Evolutionary conservation across 2,329 filamentous ascomycete genomes (phyloP).

Genomic region (Coniochaeta sp.): DNA sequence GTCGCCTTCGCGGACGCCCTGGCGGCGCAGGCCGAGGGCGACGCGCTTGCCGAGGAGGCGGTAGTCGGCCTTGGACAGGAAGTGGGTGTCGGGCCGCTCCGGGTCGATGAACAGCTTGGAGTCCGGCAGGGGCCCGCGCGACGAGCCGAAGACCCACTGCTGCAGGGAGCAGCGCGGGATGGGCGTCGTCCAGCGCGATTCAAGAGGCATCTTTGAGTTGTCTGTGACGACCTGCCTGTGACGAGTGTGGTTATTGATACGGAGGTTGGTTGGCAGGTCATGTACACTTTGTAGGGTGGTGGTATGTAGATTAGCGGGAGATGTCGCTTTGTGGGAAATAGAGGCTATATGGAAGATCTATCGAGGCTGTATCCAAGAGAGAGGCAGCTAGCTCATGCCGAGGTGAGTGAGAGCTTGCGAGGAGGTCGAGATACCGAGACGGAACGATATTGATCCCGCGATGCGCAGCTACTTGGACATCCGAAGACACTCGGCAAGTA

Average conservation of each 20-base stretch:
- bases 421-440: too few relatives aligned
- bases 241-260: background rate
- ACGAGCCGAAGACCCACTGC: constrained; percentile 48
- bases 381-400: too few relatives aligned
- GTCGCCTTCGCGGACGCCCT: constrained; percentile 60
- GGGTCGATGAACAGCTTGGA: constrained; percentile 54
- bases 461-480: too few relatives aligned
- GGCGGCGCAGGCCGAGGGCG: constrained; percentile 57
- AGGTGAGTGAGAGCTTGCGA: too few relatives aligned
- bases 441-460: too few relatives aligned
- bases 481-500: too few relatives aligned
- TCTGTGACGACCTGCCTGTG: background rate
- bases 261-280: too few relatives aligned
- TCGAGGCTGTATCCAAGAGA: too few relatives aligned
- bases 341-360: too few relatives aligned
- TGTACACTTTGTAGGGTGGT: too few relatives aligned
- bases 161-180: constrained; percentile 44
- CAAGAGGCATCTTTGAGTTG: constrained; percentile 32
- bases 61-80: constrained; percentile 56
- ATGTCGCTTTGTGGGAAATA: too few relatives aligned
- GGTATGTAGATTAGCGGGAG: too few relatives aligned
- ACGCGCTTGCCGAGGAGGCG: constrained; percentile 67
- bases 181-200: constrained; percentile 35
- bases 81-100: constrained; percentile 57
- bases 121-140: constrained; percentile 33